Conservation (phyloP, 1,284 basidiomycete genomes). For the Ustilago bromivora region DNA sequence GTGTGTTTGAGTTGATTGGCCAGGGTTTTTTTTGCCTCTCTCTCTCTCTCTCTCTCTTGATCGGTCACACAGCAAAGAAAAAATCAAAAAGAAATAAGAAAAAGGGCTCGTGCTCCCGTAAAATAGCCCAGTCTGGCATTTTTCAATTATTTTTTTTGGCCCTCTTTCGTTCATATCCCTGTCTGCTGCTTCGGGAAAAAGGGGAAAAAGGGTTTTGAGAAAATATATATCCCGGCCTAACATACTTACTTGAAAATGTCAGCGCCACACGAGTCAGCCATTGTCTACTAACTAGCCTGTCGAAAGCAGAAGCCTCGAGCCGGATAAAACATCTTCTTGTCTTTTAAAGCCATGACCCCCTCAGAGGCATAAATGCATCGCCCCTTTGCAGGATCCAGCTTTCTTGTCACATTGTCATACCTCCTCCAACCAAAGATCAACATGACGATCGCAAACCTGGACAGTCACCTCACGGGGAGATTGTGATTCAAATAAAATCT, state of each 20-base stretch:
- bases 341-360: neutral
- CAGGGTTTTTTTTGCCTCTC: neutral
- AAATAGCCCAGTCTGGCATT: neutral
- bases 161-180: neutral
- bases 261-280: slow-evolving; percentile 9
- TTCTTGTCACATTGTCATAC: too few species aligned
- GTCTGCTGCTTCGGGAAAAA: slow-evolving; percentile 2
- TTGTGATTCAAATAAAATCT: too few species aligned
- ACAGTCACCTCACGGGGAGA: too few species aligned
- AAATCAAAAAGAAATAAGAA: neutral
- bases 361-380: too few species aligned
- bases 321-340: neutral
- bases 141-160: neutral
- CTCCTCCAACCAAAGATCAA: too few species aligned
- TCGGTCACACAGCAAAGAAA: slow-evolving; percentile 1
- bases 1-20: slow-evolving; percentile 4
- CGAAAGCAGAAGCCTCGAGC: neutral
- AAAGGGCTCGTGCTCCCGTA: slow-evolving; percentile 1
- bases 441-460: too few species aligned
- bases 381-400: too few species aligned
- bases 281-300: neutral
- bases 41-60: neutral
- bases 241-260: neutral
- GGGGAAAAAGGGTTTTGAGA: neutral
- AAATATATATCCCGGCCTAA: neutral